Evolutionary conservation across 2,329 filamentous ascomycete genomes (phyloP).

Genomic region (Paraconiothyrium brasiliense): DNA sequence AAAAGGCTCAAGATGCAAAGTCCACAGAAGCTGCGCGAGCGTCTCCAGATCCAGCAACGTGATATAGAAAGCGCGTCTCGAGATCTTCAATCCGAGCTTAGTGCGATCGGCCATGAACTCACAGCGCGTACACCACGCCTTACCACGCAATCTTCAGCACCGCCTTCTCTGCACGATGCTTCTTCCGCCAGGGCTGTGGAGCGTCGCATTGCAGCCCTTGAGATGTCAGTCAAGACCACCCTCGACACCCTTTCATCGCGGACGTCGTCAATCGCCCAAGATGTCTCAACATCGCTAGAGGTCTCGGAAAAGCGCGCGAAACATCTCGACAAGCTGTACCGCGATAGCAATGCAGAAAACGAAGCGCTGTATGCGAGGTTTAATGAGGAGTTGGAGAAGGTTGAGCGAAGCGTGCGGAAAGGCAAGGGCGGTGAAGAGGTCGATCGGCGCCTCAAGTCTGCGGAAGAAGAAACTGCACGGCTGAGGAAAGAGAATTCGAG

Average conservation of each 20-base stretch:
- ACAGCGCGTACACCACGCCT: constrained; percentile 54
- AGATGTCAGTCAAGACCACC: constrained; percentile 68
- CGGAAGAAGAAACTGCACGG: constrained; percentile 78
- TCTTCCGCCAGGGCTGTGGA: constrained; percentile 52
- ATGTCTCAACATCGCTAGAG: constrained; percentile 75
- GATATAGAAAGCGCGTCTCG: constrained; percentile 75
- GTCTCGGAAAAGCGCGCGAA: constrained; percentile 81
- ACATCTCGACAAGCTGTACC: constrained; percentile 87
- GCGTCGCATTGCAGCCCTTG: constrained; percentile 70
- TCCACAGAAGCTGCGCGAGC: constrained; percentile 77
- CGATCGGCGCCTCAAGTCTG: constrained; percentile 73
- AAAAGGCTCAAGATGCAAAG: constrained; percentile 63
- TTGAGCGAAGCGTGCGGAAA: constrained; percentile 74
- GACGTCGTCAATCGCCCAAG: constrained; percentile 66
- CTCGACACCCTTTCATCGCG: constrained; percentile 46
- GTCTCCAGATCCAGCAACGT: constrained; percentile 82
- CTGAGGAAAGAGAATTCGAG: constrained; percentile 87
- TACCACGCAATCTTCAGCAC: constrained; percentile 40
- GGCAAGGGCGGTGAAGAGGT: constrained; percentile 84
- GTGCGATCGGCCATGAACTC: constrained; percentile 83
- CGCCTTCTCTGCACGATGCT: constrained; percentile 30
- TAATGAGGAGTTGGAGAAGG: constrained; percentile 87
- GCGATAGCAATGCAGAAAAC: constrained; percentile 88
- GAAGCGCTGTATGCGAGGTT: constrained; percentile 91
- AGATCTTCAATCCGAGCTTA: constrained; percentile 77